Conservation (phyloP, 129 eudicot genomes). For the Artemisia tridentata region DNA sequence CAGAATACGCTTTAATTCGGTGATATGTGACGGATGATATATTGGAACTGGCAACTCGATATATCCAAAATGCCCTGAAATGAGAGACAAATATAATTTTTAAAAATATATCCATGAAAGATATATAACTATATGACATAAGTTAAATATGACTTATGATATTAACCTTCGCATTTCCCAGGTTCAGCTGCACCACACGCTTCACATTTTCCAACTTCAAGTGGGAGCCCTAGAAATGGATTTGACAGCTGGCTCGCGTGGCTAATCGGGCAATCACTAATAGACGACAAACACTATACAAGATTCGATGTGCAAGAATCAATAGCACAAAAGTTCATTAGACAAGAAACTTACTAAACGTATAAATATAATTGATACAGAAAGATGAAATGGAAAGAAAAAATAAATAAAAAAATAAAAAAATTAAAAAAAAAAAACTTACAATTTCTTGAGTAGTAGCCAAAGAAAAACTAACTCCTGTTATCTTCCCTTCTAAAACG, state of each 20-base stretch:
- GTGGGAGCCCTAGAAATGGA: slow-evolving; percentile 95
- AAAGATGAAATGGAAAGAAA: slow-evolving; percentile 2
- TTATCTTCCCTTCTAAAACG: slow-evolving; percentile 58
- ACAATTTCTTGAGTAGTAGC: slow-evolving; percentile 88
- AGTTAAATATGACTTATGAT: slow-evolving; percentile 12
- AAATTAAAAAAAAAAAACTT: no score
- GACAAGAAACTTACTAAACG: background rate
- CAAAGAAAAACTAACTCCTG: slow-evolving; percentile 62
- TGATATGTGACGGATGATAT: slow-evolving; percentile 86
- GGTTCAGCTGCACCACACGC: slow-evolving; percentile 97
- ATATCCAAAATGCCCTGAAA: slow-evolving; percentile 97
- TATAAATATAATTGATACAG: background rate
- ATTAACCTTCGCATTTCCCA: slow-evolving; percentile 89
- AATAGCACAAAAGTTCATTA: slow-evolving; percentile 20
- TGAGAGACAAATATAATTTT: background rate
- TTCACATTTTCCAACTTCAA: slow-evolving; percentile 89
- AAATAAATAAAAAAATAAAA: no score
- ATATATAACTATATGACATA: background rate
- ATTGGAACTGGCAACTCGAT: slow-evolving; percentile 82
- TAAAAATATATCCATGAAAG: slow-evolving; percentile 5
- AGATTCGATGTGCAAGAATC: slow-evolving; percentile 25
- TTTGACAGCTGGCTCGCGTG: slow-evolving; percentile 91
- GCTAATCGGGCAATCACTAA: slow-evolving; percentile 82
- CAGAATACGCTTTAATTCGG: slow-evolving; percentile 61
- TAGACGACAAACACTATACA: slow-evolving; percentile 68